Conservation (phyloP, 805 yeast genomes). For the Suhomyces pyralidae region DNA sequence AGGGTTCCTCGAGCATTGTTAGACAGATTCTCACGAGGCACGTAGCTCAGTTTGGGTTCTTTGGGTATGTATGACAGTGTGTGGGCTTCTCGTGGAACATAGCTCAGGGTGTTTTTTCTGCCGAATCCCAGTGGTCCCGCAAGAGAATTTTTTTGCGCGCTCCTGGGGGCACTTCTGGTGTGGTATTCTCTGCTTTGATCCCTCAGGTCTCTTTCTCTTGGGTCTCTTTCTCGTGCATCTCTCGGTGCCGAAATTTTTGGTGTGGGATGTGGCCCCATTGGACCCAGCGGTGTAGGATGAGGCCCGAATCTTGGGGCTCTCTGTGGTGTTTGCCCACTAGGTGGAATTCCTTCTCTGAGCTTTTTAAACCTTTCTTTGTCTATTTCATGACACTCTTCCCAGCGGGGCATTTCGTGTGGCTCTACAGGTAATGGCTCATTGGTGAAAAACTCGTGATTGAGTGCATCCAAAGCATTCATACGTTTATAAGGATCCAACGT, state of each 20-base stretch:
- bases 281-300: not conserved
- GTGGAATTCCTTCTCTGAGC: constrained; percentile 24
- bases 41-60: not conserved
- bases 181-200: not conserved
- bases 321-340: not conserved
- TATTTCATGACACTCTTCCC: constrained; percentile 87
- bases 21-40: not conserved
- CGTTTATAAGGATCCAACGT: constrained; percentile 69
- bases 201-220: not conserved
- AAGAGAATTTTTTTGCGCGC: not conserved
- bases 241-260: not conserved
- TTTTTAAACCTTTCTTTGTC: constrained; percentile 61
- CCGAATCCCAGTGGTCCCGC: not conserved
- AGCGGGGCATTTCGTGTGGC: constrained; percentile 56
- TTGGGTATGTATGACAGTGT: not conserved
- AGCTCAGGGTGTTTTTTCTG: not conserved
- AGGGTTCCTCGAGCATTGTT: not conserved
- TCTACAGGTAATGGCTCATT: constrained; percentile 62
- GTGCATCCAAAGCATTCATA: constrained; percentile 75
- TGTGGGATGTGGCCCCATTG: not conserved
- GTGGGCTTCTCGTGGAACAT: not conserved
- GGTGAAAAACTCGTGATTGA: constrained; percentile 65
- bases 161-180: not conserved
- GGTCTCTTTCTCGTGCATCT: too few relatives aligned
- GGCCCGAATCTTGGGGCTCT: not conserved